Evolutionary conservation across 176 grass and related monocot genomes (phyloP), one percentile per base, ranked within the genome.

Genomic region (Oropetium thomaeum): DNA sequence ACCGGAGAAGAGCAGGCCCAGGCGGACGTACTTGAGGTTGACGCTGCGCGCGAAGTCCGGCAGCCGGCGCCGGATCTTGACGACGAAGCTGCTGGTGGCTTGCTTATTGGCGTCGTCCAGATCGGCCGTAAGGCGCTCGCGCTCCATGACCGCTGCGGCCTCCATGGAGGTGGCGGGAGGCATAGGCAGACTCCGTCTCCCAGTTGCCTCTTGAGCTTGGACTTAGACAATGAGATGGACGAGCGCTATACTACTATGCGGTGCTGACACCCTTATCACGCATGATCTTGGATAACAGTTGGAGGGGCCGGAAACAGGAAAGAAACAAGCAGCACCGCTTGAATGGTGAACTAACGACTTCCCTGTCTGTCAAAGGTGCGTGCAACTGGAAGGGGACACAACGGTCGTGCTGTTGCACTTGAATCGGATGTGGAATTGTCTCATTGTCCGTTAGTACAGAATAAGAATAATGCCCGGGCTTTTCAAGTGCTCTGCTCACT

Each of bases 1-100:
- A 41, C 69, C 74, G 60, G 82, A 82, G 12, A 57, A 82, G 12
- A 57, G 47, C 8, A 90, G 67, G 39, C 87, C 90, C 10, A 93
- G 81, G 32, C 87, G 84, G 41, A 93, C 90, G 74, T 93, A 93
- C 77, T 90, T 93, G 73, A 93, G 79, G 49, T 87, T 93, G 19
- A 93, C 87, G 7, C 81, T 90, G 27, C 88, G 84, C 9, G 86
- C 67, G 77, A 93, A 93, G 78, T 93, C 87, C 10, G 91, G 91
- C 9, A 93, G 62, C 15, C 84, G 77, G 27, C 80, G 91, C 4
- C 84, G 91, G 65, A 93, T 93, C 73, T 82, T 90, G 77, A 93
- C 84, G 0, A 93, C 87, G 67, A 93, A 80, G 81, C 79, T 65
- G 49, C 25, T 62, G 1, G 75, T 48, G 6, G 15, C 38, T 61